Percentiles rank a stretch among this genome's conserved stretches.
Evolutionary conservation across 805 yeast species (phyloP).

Genomic region (Candida ovalis): DNA sequence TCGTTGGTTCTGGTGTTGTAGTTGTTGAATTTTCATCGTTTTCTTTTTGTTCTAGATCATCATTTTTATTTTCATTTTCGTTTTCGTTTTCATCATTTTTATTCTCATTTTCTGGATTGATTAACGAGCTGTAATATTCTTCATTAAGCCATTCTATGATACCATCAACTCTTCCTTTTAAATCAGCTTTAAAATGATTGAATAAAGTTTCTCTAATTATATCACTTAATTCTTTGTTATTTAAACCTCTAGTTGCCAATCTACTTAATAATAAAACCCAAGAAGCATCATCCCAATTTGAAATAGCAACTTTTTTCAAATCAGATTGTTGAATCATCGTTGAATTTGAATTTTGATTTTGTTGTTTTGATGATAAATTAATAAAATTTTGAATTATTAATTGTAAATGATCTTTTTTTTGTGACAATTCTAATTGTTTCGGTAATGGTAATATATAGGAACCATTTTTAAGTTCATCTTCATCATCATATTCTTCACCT

Average conservation of each 20-base stretch:
- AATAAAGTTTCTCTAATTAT: slow-evolving; percentile 67
- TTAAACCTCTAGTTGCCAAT: slow-evolving; percentile 78
- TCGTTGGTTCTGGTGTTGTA: no score
- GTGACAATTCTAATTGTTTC: slow-evolving; percentile 43
- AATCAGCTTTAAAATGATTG: slow-evolving; percentile 67
- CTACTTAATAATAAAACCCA: slow-evolving; percentile 77
- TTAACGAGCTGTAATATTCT: slow-evolving; percentile 74
- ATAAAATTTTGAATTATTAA: slow-evolving; percentile 59
- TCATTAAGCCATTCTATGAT: slow-evolving; percentile 92
- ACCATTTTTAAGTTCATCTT: slow-evolving; percentile 25
- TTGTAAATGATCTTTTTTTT: slow-evolving; percentile 54
- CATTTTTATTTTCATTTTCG: neutral
- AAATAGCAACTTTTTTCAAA: slow-evolving; percentile 54
- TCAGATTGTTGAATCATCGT: slow-evolving; percentile 7
- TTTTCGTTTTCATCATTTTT: neutral
- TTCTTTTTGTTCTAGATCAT: slow-evolving; percentile 6
- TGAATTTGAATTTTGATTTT: slow-evolving; percentile 21
- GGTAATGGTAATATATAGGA: slow-evolving; percentile 54
- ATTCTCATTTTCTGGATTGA: slow-evolving; percentile 12
- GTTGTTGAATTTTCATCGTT: no score
- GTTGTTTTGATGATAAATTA: slow-evolving; percentile 36
- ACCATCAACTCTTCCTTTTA: slow-evolving; percentile 66
- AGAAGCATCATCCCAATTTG: slow-evolving; percentile 55
- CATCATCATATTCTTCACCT: slow-evolving; percentile 22
- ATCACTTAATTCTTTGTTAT: slow-evolving; percentile 46